A percentile compares a stretch with the other conserved stretches of the same genome.
These are phyloP conservation scores for Leishmania aethiopica DNA, from an alignment of 208 protist species.

Conservation along the genomic window DNA sequence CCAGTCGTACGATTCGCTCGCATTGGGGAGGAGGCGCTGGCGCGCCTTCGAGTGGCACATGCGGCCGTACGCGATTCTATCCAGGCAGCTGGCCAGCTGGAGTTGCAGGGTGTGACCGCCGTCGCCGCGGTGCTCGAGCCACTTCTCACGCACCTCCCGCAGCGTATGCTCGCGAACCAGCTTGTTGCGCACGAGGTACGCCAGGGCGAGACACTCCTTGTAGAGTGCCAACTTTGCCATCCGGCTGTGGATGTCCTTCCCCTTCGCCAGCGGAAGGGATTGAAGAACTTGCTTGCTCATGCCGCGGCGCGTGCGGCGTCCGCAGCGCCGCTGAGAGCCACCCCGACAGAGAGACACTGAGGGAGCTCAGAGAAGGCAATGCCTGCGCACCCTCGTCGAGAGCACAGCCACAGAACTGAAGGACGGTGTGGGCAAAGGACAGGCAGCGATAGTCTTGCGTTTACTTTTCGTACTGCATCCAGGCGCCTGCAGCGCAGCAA, in stretches of 20 bases:
- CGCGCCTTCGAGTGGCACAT: constrained; percentile 86
- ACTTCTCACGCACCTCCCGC: constrained; percentile 78
- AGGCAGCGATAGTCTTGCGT: neutral
- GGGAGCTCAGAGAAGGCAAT: neutral
- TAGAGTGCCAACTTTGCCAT: constrained; percentile 82
- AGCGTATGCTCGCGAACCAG: constrained; percentile 78
- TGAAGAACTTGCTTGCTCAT: constrained; percentile 84
- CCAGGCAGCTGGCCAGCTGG: constrained; percentile 79
- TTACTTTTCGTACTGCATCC: neutral
- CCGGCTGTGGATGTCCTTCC: constrained; percentile 80
- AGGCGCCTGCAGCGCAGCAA: neutral
- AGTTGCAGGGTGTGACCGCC: constrained; percentile 85
- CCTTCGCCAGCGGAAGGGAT: constrained; percentile 84
- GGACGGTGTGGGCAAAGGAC: neutral
- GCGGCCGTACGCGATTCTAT: constrained; percentile 84
- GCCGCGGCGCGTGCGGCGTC: neutral
- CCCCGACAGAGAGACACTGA: neutral
- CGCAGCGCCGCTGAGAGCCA: neutral
- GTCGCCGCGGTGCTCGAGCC: constrained; percentile 75
- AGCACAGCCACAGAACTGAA: neutral
- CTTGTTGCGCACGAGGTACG: constrained; percentile 59
- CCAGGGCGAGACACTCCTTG: constrained; percentile 88
- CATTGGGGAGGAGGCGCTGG: constrained; percentile 76
- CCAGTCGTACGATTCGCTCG: constrained; percentile 87
- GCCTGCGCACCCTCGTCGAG: neutral